Conservation (phyloP, 2,329 filamentous ascomycete species). For the Fusarium subtropicale region DNA sequence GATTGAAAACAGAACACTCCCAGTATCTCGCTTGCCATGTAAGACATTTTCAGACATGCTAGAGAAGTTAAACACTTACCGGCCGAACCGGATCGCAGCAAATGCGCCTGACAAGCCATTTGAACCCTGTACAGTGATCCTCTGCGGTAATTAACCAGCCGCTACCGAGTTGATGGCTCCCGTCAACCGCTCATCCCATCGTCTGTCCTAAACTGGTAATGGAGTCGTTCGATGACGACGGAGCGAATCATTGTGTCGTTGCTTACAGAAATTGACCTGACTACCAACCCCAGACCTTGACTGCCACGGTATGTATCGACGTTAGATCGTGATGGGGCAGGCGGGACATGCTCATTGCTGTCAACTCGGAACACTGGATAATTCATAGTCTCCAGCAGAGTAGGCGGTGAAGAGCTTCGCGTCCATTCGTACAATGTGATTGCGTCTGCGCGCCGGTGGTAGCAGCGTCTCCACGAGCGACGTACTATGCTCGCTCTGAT, state of each 20-base stretch:
- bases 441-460: conserved; percentile 35
- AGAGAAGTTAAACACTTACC: conserved; percentile 25
- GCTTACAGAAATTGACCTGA: conserved; percentile 10
- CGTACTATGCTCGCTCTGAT: background rate
- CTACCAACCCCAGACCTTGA: conserved; percentile 30
- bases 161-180: conserved; percentile 30
- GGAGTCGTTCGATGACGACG: conserved; percentile 27
- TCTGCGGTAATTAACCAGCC: conserved; percentile 40
- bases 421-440: conserved; percentile 27
- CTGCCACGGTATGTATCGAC: conserved; percentile 30
- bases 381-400: conserved; percentile 24
- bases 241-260: background rate
- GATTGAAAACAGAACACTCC: conserved; percentile 15
- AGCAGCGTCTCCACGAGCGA: conserved; percentile 37
- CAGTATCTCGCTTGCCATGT: conserved; percentile 8
- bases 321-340: conserved; percentile 27
- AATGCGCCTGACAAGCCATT: conserved; percentile 22
- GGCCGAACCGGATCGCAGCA: conserved; percentile 34
- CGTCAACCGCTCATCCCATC: conserved; percentile 37
- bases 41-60: conserved; percentile 23
- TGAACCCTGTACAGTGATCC: conserved; percentile 27
- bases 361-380: conserved; percentile 1
- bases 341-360: conserved; percentile 1
- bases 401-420: conserved; percentile 35
- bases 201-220: conserved; percentile 21